Base-by-base conservation (phyloP, 2,329 filamentous ascomycete genomes). In the Berkeleyomyces rouxiae region DNA sequence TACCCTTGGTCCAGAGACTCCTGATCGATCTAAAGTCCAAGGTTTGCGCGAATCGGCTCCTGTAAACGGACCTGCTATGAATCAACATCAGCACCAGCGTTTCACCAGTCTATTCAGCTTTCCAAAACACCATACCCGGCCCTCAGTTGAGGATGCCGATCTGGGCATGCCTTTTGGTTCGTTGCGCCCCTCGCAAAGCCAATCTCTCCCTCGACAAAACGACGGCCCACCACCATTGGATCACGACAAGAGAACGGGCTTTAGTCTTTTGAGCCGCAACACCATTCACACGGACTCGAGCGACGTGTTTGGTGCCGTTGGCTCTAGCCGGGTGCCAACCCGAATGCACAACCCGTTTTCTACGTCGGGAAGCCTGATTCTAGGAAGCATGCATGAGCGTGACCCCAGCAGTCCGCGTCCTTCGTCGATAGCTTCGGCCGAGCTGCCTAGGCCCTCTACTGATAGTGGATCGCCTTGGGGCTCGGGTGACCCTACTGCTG, bases 381-480 rank as follows among this genome's bases (percentile, higher is more conserved):
- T 78, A 58, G 77, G 81, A n/a, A 70, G 77, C 7, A 75, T 78
- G 58, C 78, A 81, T 31, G 81, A 84, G 16, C 75, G 79, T 44
- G 81, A 83, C 49, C 75, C 77, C 2, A 77, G 78, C 70, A 78
- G 79, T 70, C 85, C 87, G 1, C 77, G 87, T 16, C 86, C 87
- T 10, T 77, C 82, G 1, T 88, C 85, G 1, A 85, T 86, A 64
- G 82, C 83, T 11, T 88, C 85, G 0, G 79, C 79, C 4, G 86
- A 88, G 64, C 77, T 91, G 61, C 86, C 88, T 1, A 80, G 88
- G 58, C 89, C 88, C 4, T 91, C 88, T 0, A 87, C 86, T 1
- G 89, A 93, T 66, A 88, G 85, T 66, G 82, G 84, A 58, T 87
- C 85, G 33, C 88, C 90, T 65, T 89, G 87, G 73, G 86, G 84